Evolutionary conservation across 164 flowering plant species (phyloP).

Genomic region (Brasenia schreberi): DNA sequence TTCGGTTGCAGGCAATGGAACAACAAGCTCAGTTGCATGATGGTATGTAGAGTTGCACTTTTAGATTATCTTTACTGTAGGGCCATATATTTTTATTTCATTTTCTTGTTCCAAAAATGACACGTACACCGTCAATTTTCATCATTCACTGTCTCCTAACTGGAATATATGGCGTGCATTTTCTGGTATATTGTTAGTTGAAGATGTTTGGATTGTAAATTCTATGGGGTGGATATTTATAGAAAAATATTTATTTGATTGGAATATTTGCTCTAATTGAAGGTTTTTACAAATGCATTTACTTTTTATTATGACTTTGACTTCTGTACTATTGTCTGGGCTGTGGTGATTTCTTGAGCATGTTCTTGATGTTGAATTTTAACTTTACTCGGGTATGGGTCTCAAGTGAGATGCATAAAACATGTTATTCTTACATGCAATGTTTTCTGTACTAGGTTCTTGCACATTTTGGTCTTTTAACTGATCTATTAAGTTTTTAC

Average conservation of each 20-base stretch:
- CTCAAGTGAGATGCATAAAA: too few species aligned
- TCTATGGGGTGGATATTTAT: too few species aligned
- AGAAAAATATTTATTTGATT: too few species aligned
- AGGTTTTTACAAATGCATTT: background rate
- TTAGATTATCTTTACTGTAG: background rate
- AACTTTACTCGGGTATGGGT: too few species aligned
- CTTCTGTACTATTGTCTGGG: too few species aligned
- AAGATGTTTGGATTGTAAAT: background rate
- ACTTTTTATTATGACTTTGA: too few species aligned
- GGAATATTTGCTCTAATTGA: background rate
- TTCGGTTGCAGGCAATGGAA: conserved; percentile 92
- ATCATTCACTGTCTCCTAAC: background rate
- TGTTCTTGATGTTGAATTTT: too few species aligned
- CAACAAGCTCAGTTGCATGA: conserved; percentile 94
- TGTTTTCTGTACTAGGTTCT: too few species aligned
- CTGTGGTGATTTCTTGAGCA: too few species aligned
- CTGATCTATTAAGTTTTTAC: too few species aligned
- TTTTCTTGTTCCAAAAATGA: background rate
- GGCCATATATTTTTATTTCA: background rate
- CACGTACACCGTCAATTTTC: background rate
- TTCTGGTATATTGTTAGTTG: background rate
- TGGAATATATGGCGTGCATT: background rate
- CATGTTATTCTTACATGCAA: too few species aligned
- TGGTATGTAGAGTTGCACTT: conserved; percentile 32
- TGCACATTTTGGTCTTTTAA: too few species aligned